Conservation (phyloP, 228 moss, liverwort and hornwort genomes). For the Sphagnum magellanicum region DNA sequence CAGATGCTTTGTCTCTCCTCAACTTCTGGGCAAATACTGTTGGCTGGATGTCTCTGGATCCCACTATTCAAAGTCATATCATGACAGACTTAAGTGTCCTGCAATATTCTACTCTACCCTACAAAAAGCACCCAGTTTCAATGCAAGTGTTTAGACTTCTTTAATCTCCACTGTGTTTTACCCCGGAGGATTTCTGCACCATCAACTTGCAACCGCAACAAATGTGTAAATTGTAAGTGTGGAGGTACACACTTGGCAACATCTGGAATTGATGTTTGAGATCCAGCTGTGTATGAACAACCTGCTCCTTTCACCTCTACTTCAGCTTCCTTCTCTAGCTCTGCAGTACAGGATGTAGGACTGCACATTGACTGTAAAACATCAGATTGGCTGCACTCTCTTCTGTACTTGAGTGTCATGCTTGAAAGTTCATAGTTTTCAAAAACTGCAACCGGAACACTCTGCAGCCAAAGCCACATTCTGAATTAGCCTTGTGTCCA, state of each 20-base stretch:
- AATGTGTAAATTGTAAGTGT: slow-evolving; percentile 2
- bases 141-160: background rate
- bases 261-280: slow-evolving; percentile 3
- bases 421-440: slow-evolving; percentile 3
- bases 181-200: slow-evolving; percentile 1
- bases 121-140: too few relatives aligned
- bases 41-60: too few relatives aligned
- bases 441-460: background rate
- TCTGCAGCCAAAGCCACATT: background rate
- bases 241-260: background rate
- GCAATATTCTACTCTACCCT: too few relatives aligned
- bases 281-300: slow-evolving; percentile 5
- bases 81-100: too few relatives aligned
- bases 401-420: slow-evolving; percentile 7
- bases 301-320: slow-evolving; percentile 1
- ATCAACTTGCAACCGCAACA: background rate
- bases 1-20: too few relatives aligned
- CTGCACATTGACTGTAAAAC: slow-evolving; percentile 4
- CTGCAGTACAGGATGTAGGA: background rate
- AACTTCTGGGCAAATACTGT: too few relatives aligned
- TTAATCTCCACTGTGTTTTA: slow-evolving; percentile 1
- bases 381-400: slow-evolving; percentile 5
- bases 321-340: background rate
- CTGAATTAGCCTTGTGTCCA: background rate
- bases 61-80: too few relatives aligned